A percentile compares a stretch with the other conserved stretches of the same genome.
These are phyloP conservation scores for Tolypocladium album DNA, from an alignment of 2,329 filamentous ascomycete genomes.

Conservation along the genomic window DNA sequence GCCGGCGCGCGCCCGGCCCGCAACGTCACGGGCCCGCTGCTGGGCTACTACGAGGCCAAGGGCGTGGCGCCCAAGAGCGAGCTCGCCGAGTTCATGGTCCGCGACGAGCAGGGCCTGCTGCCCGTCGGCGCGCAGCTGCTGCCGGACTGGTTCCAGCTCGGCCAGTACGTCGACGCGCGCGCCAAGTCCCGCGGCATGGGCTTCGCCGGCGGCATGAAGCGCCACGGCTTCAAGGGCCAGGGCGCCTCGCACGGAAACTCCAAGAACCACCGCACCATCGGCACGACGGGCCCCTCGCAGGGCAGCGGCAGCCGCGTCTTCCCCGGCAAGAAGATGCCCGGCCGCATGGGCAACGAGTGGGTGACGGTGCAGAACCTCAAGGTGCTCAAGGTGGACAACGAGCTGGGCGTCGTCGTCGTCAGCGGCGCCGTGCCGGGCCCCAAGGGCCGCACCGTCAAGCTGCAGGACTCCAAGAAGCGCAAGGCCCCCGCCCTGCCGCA, in stretches of 20 bases:
- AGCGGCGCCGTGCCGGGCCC: slow-evolving; percentile 81
- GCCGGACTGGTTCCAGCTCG: slow-evolving; percentile 85
- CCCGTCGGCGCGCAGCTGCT: slow-evolving; percentile 64
- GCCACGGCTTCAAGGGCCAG: slow-evolving; percentile 82
- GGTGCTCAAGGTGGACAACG: slow-evolving; percentile 77
- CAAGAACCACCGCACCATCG: slow-evolving; percentile 84
- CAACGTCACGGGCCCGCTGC: slow-evolving; percentile 70
- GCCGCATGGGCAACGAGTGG: slow-evolving; percentile 82
- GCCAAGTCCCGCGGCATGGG: slow-evolving; percentile 78
- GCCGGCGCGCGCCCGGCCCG: slow-evolving; percentile 60
- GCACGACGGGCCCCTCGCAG: slow-evolving; percentile 80
- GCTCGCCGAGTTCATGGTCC: slow-evolving; percentile 81
- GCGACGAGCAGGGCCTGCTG: slow-evolving; percentile 59
- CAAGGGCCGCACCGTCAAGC: slow-evolving; percentile 71
- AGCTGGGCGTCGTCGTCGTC: slow-evolving; percentile 79
- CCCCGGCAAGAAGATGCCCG: slow-evolving; percentile 97
- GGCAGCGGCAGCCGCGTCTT: slow-evolving; percentile 85
- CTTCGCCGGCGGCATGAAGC: slow-evolving; percentile 97
- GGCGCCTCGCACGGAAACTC: slow-evolving; percentile 91
- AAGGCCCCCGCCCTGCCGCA: slow-evolving; percentile 39
- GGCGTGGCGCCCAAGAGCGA: slow-evolving; percentile 75
- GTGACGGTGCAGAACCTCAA: slow-evolving; percentile 88
- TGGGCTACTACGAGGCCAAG: slow-evolving; percentile 80
- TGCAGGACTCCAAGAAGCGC: slow-evolving; percentile 90
- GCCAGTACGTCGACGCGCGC: slow-evolving; percentile 82